These are phyloP conservation scores for Hanseniaspora gamundiae DNA, from an alignment of 1,139 yeast genomes.

Conservation along the genomic window DNA sequence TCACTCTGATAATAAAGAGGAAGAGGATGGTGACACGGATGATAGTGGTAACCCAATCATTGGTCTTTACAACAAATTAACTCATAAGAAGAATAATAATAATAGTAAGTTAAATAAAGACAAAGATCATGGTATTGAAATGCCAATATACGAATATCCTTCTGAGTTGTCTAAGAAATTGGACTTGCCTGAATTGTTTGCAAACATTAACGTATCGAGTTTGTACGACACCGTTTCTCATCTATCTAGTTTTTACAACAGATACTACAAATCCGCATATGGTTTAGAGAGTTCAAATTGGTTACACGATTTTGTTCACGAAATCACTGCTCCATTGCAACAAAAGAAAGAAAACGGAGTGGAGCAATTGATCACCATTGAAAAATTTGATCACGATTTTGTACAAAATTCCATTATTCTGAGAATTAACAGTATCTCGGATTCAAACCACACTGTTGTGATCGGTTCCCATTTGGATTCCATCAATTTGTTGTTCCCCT, in stretches of 20 bases:
- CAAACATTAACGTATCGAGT: slow-evolving; percentile 17
- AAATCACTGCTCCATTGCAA: slow-evolving; percentile 19
- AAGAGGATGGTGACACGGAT: too few relatives aligned
- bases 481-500: slow-evolving; percentile 63
- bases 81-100: too few relatives aligned
- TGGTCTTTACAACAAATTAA: too few relatives aligned
- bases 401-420: slow-evolving; percentile 46
- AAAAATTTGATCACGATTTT: slow-evolving; percentile 42
- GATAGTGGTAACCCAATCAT: too few relatives aligned
- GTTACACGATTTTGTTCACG: slow-evolving; percentile 42
- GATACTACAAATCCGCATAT: slow-evolving; percentile 62
- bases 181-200: slow-evolving; percentile 25
- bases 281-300: slow-evolving; percentile 69
- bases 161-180: slow-evolving; percentile 27
- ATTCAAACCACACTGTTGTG: slow-evolving; percentile 43
- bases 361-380: slow-evolving; percentile 21
- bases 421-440: slow-evolving; percentile 25
- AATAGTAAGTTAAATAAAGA: slow-evolving; percentile 29
- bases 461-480: slow-evolving; percentile 91
- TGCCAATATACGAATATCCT: slow-evolving; percentile 48
- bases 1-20: not conserved
- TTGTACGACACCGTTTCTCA: slow-evolving; percentile 45
- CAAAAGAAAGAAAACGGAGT: not conserved
- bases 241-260: slow-evolving; percentile 62
- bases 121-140: slow-evolving; percentile 23